phyloP scores from a whole-genome alignment of 441 rosid genomes.

The Syzygium malaccense region DNA sequence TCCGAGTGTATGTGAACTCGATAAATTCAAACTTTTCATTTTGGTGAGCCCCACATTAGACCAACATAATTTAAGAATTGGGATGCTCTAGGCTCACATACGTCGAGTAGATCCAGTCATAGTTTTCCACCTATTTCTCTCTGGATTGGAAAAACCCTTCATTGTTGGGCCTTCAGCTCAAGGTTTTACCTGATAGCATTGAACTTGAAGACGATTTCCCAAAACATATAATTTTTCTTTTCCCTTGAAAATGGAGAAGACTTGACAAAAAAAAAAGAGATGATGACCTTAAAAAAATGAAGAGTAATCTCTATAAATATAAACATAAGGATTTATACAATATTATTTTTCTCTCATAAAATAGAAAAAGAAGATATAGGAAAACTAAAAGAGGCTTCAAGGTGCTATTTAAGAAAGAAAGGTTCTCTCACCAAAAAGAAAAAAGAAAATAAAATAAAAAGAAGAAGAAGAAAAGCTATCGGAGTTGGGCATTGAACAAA shows the following conservation, averaged over 20 bases:
- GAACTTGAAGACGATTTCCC: background rate
- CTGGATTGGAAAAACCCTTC: background rate
- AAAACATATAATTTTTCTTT: background rate
- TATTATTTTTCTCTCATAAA: background rate
- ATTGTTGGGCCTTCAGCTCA: background rate
- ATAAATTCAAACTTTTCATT: background rate
- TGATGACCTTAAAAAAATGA: background rate
- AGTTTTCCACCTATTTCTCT: background rate
- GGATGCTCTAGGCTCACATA: background rate
- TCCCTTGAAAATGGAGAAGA: background rate
- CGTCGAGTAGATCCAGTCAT: background rate
- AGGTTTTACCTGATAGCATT: background rate
- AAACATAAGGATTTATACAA: background rate
- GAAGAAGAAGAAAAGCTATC: too few relatives aligned
- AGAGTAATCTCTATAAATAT: background rate
- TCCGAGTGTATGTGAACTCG: background rate
- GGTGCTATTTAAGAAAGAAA: background rate
- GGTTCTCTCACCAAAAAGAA: background rate
- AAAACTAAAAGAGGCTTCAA: background rate
- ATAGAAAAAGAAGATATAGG: background rate
- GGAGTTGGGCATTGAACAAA: background rate
- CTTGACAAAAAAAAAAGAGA: background rate
- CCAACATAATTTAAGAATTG: background rate
- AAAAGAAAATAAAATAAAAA: background rate
- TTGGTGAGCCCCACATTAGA: rapidly evolving